A percentile compares a stretch with the other conserved stretches of the same genome.
These are phyloP conservation scores for Kondoa malvinella DNA, from an alignment of 768 basidiomycete genomes.

Conservation along the genomic window DNA sequence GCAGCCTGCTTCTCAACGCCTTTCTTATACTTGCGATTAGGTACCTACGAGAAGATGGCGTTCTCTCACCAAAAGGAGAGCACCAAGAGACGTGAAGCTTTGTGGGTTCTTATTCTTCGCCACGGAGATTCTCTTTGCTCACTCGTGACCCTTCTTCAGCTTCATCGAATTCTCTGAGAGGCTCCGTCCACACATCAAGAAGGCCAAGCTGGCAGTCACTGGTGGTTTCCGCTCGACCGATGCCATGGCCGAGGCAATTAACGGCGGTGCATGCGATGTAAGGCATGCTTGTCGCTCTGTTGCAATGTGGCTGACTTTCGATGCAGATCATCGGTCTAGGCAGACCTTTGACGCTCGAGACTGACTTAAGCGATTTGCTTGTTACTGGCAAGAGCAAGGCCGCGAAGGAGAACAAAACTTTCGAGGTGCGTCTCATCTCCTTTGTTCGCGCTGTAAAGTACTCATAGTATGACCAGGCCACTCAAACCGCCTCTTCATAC, in stretches of 20 bases:
- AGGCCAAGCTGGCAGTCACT: conserved; percentile 28
- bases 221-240: conserved; percentile 29
- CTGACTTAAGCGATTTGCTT: conserved; percentile 27
- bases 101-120: too few relatives aligned
- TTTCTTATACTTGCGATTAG: conserved; percentile 3
- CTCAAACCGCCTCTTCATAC: conserved; percentile 21
- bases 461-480: neutral
- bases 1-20: neutral
- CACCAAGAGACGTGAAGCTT: conserved; percentile 22
- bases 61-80: conserved; percentile 29
- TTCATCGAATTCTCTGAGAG: conserved; percentile 25
- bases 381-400: conserved; percentile 23
- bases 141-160: too few relatives aligned
- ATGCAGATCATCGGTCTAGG: conserved; percentile 29
- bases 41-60: conserved; percentile 22
- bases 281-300: neutral
- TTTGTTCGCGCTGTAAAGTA: conserved; percentile 2
- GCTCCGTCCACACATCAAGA: conserved; percentile 26
- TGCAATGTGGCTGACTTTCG: conserved; percentile 6
- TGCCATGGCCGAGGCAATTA: conserved; percentile 28
- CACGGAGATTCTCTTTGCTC: neutral
- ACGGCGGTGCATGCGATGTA: conserved; percentile 12
- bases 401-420: conserved; percentile 25
- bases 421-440: conserved; percentile 12
- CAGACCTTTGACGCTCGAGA: conserved; percentile 29